Evolutionary conservation across 2,329 filamentous ascomycete genomes (phyloP).

Genomic region (Hypocrella siamensis): DNA sequence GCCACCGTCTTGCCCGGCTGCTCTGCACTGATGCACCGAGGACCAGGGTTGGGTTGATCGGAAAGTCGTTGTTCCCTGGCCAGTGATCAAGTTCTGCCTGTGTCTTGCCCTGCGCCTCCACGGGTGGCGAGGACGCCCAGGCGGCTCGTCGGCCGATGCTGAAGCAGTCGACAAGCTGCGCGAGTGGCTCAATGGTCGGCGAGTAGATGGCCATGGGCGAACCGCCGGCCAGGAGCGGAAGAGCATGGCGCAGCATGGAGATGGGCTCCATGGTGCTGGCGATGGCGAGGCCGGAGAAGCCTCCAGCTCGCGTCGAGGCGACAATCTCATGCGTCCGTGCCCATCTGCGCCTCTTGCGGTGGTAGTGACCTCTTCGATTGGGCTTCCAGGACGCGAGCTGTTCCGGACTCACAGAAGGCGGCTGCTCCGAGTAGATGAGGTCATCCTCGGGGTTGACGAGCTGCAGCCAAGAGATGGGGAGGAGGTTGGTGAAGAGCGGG

Average conservation of each 20-base stretch:
- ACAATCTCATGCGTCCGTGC: slow-evolving; percentile 56
- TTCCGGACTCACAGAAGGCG: slow-evolving; percentile 40
- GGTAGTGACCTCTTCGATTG: slow-evolving; percentile 70
- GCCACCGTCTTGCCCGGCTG: slow-evolving; percentile 64
- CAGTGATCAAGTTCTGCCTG: slow-evolving; percentile 36
- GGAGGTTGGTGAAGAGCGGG: slow-evolving; percentile 67
- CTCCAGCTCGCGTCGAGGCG: slow-evolving; percentile 56
- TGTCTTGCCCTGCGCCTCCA: slow-evolving; percentile 26
- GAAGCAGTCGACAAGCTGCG: slow-evolving; percentile 67
- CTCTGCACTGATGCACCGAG: slow-evolving; percentile 71
- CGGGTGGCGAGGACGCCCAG: slow-evolving; percentile 43
- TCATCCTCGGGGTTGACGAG: slow-evolving; percentile 65
- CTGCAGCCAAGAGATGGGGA: slow-evolving; percentile 83
- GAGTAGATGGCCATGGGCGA: slow-evolving; percentile 78
- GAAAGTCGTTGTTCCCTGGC: slow-evolving; percentile 58
- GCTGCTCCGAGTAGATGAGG: slow-evolving; percentile 52
- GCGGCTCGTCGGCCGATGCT: slow-evolving; percentile 65
- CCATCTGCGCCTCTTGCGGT: slow-evolving; percentile 78
- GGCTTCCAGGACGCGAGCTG: slow-evolving; percentile 59
- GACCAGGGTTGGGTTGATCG: slow-evolving; percentile 71
- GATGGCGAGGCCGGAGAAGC: slow-evolving; percentile 70
- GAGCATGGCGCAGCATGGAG: slow-evolving; percentile 55
- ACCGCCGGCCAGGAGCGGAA: slow-evolving; percentile 71
- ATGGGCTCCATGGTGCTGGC: slow-evolving; percentile 70
- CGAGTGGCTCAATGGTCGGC: slow-evolving; percentile 63